Percentiles rank a stretch among this genome's conserved stretches.
Evolutionary conservation across 1,139 yeast genomes (phyloP).

Genomic region (Magnusiomyces fungicola): DNA sequence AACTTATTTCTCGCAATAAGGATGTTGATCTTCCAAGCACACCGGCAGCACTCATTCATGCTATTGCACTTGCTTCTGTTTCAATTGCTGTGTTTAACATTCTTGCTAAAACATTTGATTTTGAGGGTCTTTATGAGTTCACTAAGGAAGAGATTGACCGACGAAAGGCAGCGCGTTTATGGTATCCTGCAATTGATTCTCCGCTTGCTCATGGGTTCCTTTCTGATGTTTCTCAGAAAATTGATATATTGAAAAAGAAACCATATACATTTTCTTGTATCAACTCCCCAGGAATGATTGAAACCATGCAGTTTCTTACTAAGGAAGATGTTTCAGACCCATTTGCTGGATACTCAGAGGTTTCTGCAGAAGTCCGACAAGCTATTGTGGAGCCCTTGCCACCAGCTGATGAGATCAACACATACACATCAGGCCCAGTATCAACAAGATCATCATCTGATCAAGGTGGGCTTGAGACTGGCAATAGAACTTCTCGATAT

Average conservation of each 20-base stretch:
- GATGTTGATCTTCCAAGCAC: slow-evolving; percentile 1
- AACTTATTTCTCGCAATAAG: not conserved
- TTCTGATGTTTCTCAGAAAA: not conserved
- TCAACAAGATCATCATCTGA: not conserved
- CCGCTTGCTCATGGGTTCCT: not conserved
- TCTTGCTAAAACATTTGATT: slow-evolving; percentile 18
- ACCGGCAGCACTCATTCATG: slow-evolving; percentile 18
- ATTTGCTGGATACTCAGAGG: not conserved
- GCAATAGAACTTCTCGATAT: not conserved
- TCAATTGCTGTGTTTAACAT: slow-evolving; percentile 21
- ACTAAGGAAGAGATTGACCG: not conserved
- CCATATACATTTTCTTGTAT: not conserved
- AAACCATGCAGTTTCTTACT: not conserved
- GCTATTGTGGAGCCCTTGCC: slow-evolving; percentile 4
- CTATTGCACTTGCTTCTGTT: slow-evolving; percentile 20
- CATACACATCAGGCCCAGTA: not conserved
- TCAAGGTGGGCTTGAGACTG: not conserved
- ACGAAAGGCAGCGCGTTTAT: slow-evolving; percentile 1
- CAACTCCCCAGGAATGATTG: not conserved
- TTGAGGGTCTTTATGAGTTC: slow-evolving; percentile 14
- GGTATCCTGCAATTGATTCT: slow-evolving; percentile 7
- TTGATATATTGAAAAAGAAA: not conserved
- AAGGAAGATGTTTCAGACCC: not conserved
- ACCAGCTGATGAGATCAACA: not conserved
- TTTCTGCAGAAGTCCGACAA: slow-evolving; percentile 4